Evolutionary conservation across 164 flowering plant species (phyloP), one percentile per base, ranked within the genome.

Genomic region (Kalanchoe fedtschenkoi): DNA sequence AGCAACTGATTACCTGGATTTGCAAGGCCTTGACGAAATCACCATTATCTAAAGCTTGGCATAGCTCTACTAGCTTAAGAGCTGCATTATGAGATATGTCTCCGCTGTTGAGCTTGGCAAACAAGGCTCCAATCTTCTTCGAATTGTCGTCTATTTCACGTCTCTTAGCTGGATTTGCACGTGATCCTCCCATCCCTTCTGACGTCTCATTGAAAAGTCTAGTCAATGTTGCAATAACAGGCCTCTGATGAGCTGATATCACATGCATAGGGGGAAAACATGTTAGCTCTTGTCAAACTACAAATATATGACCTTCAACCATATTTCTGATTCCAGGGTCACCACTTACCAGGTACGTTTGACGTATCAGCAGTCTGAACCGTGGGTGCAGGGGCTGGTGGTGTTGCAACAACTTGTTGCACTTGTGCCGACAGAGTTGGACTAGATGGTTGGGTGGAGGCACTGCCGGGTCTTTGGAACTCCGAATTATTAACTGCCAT

Each of bases 101-200:
- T 19, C 86, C 89, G 59, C 83, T 77, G 72, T 95, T 89, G 10
- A 95, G 91, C 66, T 89, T 95, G 29, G 80, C 91, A 75, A 95
- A 89, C 69, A 95, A 71, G 58, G 91, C 85, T 55, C 99, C 99
- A 24, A 95, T 63, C 77, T 86, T 95, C 68, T 72, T 89, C 42
- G 99, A 95, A 70, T 91, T 91, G 66, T 95, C 99, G 42, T 95
- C 99, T 43, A 95, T 86, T 77, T 95, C 99, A 46, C 96, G 81
- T 76, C 77, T 95, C 75, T 83, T 89, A 22, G 85, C 88, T 22
- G 87, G 86, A 77, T 79, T 82, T 64, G 97, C 99, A 55, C 83
- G 85, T 41, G 88, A 22, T 58, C 97, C 97, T 53, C 97, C 99
- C 46, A 89, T 62, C 34, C 85, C 91, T 74, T 85, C 89, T 30